Percentiles rank a stretch among this genome's conserved stretches.
Evolutionary conservation across 371 early-diverging fungal genomes (phyloP).

Genomic region (Smittium mucronatum): DNA sequence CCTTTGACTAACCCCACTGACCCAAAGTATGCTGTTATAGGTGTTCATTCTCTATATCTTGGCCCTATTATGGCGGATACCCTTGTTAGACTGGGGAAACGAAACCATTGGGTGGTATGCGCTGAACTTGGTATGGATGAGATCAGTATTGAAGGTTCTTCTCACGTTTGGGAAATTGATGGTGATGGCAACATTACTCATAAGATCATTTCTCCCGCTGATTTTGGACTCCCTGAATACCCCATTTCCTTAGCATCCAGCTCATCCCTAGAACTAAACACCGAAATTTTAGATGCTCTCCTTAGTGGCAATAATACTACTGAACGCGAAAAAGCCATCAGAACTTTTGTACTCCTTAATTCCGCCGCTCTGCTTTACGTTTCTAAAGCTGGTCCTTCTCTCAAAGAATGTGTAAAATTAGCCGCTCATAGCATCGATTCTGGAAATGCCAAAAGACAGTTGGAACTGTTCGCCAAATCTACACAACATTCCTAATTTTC

Average conservation of each 20-base stretch:
- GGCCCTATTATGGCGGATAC: conserved; percentile 78
- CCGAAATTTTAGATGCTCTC: conserved; percentile 47
- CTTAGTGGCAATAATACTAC: conserved; percentile 42
- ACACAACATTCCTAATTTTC: no score
- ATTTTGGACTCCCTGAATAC: conserved; percentile 72
- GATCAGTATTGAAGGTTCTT: conserved; percentile 26
- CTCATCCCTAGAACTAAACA: conserved; percentile 62
- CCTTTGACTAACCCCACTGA: conserved; percentile 84
- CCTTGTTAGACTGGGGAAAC: conserved; percentile 50
- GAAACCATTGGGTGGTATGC: conserved; percentile 74
- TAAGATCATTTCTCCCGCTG: conserved; percentile 56
- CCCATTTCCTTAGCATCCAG: conserved; percentile 63
- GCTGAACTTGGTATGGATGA: conserved; percentile 22
- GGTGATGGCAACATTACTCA: conserved; percentile 42
- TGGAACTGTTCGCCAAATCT: conserved; percentile 49
- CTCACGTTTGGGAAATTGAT: conserved; percentile 34
- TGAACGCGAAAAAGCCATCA: conserved; percentile 42
- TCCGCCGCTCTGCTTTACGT: conserved; percentile 73
- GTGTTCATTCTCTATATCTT: conserved; percentile 66
- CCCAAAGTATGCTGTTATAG: conserved; percentile 72
- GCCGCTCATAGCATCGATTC: conserved; percentile 57
- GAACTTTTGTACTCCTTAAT: conserved; percentile 85
- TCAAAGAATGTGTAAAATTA: conserved; percentile 61
- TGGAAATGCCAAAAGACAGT: conserved; percentile 49
- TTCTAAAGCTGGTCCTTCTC: conserved; percentile 55